Conservation (phyloP, 805 yeast species). For the Hanseniaspora thailandica region DNA sequence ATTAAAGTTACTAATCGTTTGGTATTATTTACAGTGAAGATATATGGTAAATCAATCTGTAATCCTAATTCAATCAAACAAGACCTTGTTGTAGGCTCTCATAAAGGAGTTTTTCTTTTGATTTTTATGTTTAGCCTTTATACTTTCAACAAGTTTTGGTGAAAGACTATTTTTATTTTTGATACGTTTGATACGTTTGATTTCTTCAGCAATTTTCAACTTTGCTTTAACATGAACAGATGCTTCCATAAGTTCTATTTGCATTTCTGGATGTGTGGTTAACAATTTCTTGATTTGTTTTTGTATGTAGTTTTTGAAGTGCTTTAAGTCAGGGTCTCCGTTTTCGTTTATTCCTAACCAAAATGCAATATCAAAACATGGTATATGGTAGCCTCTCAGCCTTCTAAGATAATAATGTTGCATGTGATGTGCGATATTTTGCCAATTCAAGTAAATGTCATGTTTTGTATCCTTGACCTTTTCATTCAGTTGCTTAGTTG, state of each 20-base stretch:
- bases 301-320: background rate
- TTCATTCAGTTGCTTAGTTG: background rate
- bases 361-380: slow-evolving; percentile 7
- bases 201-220: slow-evolving; percentile 1
- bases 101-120: background rate
- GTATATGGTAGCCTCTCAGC: background rate
- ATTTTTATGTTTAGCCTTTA: background rate
- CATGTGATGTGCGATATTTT: slow-evolving; percentile 11
- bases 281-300: background rate
- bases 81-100: slow-evolving; percentile 9
- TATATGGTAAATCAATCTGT: background rate
- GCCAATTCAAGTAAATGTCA: slow-evolving; percentile 11
- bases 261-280: slow-evolving; percentile 2
- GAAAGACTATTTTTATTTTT: background rate
- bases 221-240: slow-evolving; percentile 5
- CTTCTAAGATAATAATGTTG: background rate
- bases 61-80: background rate
- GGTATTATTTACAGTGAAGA: background rate
- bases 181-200: background rate
- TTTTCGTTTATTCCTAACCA: slow-evolving; percentile 10
- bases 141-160: background rate
- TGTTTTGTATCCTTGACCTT: background rate
- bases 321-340: background rate
- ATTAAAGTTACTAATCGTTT: too few species aligned
- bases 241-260: slow-evolving; percentile 8